phyloP scores from a whole-genome alignment of 768 basidiomycete genomes.

The Psilocybe subaeruginosa region DNA sequence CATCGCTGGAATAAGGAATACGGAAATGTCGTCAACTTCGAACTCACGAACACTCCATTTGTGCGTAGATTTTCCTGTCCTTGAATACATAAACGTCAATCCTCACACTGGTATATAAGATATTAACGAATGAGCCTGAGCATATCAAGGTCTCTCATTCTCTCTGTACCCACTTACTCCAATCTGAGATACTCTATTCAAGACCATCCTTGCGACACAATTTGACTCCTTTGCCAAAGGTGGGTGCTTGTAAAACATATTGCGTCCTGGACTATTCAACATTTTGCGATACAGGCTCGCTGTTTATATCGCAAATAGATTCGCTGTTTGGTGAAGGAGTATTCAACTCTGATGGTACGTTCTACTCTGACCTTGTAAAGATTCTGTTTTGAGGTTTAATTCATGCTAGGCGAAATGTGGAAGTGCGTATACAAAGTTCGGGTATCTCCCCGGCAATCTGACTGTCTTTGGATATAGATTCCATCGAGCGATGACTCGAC shows the following conservation, averaged over 20 bases:
- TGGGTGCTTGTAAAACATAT: neutral
- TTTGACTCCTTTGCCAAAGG: conserved; percentile 54
- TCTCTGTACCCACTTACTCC: conserved; percentile 2
- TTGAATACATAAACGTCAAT: neutral
- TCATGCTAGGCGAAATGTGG: conserved; percentile 60
- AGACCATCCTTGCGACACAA: conserved; percentile 53
- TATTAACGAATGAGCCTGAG: conserved; percentile 38
- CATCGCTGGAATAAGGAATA: conserved; percentile 26
- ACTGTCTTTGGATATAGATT: conserved; percentile 34
- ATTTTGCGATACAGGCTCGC: conserved; percentile 18
- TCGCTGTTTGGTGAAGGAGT: conserved; percentile 57
- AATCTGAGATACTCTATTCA: conserved; percentile 31
- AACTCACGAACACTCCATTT: conserved; percentile 25
- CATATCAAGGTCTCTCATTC: conserved; percentile 42
- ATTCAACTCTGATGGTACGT: conserved; percentile 60
- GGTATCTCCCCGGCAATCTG: neutral
- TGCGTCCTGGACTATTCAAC: no score
- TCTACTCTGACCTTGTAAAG: neutral
- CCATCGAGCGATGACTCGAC: conserved; percentile 69
- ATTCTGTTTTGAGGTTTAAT: neutral
- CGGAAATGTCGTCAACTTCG: conserved; percentile 34
- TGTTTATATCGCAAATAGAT: conserved; percentile 27
- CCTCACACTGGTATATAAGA: neutral
- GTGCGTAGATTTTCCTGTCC: neutral
- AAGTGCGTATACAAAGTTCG: conserved; percentile 43